Conservation (phyloP, 1,284 basidiomycete species). For the Thecaphora thlaspeos region DNA sequence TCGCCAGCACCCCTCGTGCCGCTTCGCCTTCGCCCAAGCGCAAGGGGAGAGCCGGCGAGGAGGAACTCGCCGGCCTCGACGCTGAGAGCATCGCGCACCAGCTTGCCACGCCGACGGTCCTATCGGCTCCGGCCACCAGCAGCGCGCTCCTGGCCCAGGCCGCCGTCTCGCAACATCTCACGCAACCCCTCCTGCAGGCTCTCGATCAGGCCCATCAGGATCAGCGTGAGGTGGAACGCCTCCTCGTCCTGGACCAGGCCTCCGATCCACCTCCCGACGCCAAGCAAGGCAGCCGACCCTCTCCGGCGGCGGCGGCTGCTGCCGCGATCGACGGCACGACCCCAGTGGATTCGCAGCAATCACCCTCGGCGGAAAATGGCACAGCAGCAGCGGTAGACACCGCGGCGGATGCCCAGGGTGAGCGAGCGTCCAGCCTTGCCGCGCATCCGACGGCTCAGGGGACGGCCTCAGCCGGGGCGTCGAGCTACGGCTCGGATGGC, state of each 20-base stretch:
- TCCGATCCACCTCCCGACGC: no score
- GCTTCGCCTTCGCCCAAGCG: neutral
- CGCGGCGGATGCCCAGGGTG: no score
- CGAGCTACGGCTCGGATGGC: neutral
- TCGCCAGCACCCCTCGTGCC: neutral
- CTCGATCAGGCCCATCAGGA: conserved; percentile 1
- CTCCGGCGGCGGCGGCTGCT: no score
- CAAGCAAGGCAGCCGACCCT: no score
- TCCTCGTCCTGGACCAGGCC: no score
- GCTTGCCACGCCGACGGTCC: neutral
- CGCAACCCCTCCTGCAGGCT: conserved; percentile 26
- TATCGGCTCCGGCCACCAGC: neutral
- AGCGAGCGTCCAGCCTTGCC: neutral
- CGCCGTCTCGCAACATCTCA: conserved; percentile 29
- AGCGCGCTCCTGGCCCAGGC: conserved; percentile 4
- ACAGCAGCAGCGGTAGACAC: no score
- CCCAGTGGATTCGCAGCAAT: no score
- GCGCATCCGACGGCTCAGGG: neutral
- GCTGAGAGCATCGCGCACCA: neutral
- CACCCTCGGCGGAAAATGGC: no score
- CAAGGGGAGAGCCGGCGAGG: conserved; percentile 1
- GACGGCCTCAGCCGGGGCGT: neutral
- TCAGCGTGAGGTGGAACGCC: no score
- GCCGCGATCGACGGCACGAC: no score
- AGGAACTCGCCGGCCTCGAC: neutral